Conservation (phyloP, 2,329 filamentous ascomycete genomes). For the Pseudopyrenochaeta lycopersici region DNA sequence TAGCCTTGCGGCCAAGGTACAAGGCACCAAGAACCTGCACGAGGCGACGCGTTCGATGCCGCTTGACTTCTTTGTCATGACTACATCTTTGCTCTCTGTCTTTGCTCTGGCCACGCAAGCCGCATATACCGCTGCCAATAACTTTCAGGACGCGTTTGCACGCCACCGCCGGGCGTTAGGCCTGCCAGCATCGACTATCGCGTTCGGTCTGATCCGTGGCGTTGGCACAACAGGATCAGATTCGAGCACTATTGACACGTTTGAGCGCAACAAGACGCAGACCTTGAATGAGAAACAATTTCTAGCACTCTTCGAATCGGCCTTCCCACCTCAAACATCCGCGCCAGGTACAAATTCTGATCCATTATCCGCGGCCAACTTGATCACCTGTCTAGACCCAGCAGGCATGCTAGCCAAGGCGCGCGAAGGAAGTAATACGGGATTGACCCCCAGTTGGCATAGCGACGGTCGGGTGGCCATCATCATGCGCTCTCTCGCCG, state of each 20-base stretch:
- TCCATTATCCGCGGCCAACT: slow-evolving; percentile 5
- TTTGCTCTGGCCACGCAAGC: slow-evolving; percentile 17
- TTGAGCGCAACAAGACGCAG: slow-evolving; percentile 10
- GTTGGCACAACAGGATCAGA: slow-evolving; percentile 11
- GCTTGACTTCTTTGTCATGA: slow-evolving; percentile 33
- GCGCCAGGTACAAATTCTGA: neutral
- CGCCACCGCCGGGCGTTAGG: slow-evolving; percentile 4
- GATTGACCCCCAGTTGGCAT: slow-evolving; percentile 2
- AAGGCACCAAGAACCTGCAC: slow-evolving; percentile 32
- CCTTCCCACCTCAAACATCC: neutral
- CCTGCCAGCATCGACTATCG: slow-evolving; percentile 18
- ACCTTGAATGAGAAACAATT: slow-evolving; percentile 1
- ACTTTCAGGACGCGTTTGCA: slow-evolving; percentile 19
- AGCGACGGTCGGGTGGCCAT: neutral
- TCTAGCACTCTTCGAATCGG: slow-evolving; percentile 9
- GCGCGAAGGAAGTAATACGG: neutral
- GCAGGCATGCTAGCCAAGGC: neutral
- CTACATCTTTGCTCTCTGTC: slow-evolving; percentile 20
- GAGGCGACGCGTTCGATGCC: neutral
- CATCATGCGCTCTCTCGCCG: neutral
- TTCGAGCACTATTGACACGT: slow-evolving; percentile 3
- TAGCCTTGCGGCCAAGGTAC: slow-evolving; percentile 23
- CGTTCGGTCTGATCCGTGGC: slow-evolving; percentile 29
- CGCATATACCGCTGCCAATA: slow-evolving; percentile 23
- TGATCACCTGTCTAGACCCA: slow-evolving; percentile 7